Evolutionary conservation across 2,329 filamentous ascomycete species (phyloP), one percentile per base, ranked within the genome.

Genomic region (Fragosphaeria purpurea): DNA sequence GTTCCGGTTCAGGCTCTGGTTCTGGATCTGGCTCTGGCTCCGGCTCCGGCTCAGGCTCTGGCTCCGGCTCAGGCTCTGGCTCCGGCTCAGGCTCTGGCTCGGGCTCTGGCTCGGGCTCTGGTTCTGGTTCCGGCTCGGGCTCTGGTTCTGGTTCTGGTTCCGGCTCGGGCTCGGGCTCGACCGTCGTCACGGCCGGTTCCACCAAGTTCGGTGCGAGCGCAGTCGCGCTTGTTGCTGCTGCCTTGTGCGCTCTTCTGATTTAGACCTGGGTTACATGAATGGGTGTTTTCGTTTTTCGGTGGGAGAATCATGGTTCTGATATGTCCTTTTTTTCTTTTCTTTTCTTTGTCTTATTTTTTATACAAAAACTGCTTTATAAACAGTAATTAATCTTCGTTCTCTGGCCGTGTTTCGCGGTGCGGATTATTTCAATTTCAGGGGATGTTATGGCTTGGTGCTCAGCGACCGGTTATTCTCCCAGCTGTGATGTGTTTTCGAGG

Each of bases 111-210:
- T 48, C 41, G 0, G 47, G 33, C 22, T 43, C 32, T 30, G 45
- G 45, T 8, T 41, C 41, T 9, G 41, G 41, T 9, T 5, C 5
- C 2, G n/a, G 40, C 10, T 6, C 40, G 4, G 10, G 33, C 32
- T 31, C 6, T 13, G 41, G 34, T 11, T 49, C 47, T 6, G 35
- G 41, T 31, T 33, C 41, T 2, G 31, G n/a, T 13, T n/a, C 46
- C 4, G 40, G 34, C 43, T 5, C 38, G 2, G 38, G 38, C 12
- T n/a, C 38, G 3, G n/a, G 30, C 22, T 13, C 39, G 6, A n/a
- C 39, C 31, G 44, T 52, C 6, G 44, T 53, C 41, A 53, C 51
- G 13, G 47, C 51, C 9, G 51, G 51, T 41, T 44, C 51, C 4
- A 37, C 41, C 48, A 50, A 50, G 48, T 32, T 41, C n/a, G 45